Evolutionary conservation across 345 rosid species (phyloP).

Genomic region (Hirschfeldia incana): DNA sequence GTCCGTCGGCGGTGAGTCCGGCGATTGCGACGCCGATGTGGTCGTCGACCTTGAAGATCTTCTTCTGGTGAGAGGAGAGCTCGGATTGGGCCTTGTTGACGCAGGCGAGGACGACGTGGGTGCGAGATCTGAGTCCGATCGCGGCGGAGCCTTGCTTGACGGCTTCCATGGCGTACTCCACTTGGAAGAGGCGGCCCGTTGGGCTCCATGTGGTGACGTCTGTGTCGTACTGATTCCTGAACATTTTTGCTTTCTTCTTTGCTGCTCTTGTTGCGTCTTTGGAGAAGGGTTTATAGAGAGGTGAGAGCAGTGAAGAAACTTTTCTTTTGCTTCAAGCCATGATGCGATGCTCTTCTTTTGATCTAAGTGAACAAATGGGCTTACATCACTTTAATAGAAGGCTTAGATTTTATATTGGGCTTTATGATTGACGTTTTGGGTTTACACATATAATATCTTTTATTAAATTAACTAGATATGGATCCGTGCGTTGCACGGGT

Average conservation of each 20-base stretch:
- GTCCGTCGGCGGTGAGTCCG: conserved; percentile 97
- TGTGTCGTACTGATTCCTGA: conserved; percentile 98
- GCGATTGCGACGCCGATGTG: conserved; percentile 97
- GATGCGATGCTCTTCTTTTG: conserved; percentile 23
- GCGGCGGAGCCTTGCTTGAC: conserved; percentile 99
- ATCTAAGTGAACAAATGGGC: conserved; percentile 19
- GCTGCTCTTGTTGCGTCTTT: not conserved
- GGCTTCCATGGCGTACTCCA: conserved; percentile 99
- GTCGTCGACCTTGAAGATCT: conserved; percentile 98
- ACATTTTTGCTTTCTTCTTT: conserved; percentile 44
- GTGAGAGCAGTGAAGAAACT: not conserved
- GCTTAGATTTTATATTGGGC: conserved; percentile 6
- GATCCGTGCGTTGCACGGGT: too few species aligned
- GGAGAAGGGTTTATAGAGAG: conserved; percentile 11
- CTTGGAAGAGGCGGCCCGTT: conserved; percentile 91
- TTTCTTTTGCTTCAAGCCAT: conserved; percentile 45
- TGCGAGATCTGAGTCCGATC: conserved; percentile 96
- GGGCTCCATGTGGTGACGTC: conserved; percentile 99
- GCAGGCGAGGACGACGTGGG: conserved; percentile 88
- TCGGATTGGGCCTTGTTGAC: conserved; percentile 93
- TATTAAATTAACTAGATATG: too few species aligned
- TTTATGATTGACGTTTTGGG: not conserved
- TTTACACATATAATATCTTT: too few species aligned
- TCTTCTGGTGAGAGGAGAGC: conserved; percentile 96
- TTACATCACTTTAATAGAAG: not conserved